phyloP scores from a whole-genome alignment of 1,139 yeast species.

The Debaryomyces sp. region DNA sequence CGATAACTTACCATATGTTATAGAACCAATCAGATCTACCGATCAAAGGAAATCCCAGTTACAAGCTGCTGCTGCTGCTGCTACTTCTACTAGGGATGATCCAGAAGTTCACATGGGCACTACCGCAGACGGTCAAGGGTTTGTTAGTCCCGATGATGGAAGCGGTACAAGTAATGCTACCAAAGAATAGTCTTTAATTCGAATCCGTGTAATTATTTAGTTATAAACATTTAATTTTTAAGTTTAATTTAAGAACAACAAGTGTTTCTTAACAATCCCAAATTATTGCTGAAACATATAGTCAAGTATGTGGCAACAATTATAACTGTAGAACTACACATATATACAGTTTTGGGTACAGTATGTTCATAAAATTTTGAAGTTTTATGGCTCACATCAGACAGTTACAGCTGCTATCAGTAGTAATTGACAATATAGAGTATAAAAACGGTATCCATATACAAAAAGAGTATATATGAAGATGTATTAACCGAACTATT shows the following conservation, averaged over 20 bases:
- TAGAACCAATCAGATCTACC: constrained; percentile 74
- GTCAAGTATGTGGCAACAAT: too few species aligned
- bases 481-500: not conserved
- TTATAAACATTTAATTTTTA: not conserved
- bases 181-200: constrained; percentile 12
- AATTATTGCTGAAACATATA: too few species aligned
- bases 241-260: not conserved
- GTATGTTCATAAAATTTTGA: too few species aligned
- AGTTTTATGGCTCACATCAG: too few species aligned
- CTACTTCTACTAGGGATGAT: constrained; percentile 14
- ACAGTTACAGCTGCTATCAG: too few species aligned
- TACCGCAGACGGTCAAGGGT: constrained; percentile 22
- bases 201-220: constrained; percentile 1
- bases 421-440: too few species aligned
- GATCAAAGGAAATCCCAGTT: constrained; percentile 44
- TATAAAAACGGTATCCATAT: too few species aligned
- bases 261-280: too few species aligned
- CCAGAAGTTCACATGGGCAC: constrained; percentile 24
- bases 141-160: constrained; percentile 25
- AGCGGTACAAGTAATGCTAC: constrained; percentile 22
- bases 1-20: constrained; percentile 51
- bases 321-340: too few species aligned
- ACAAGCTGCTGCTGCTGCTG: constrained; percentile 29
- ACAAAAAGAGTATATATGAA: not conserved
- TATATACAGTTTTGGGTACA: too few species aligned